phyloP scores from a whole-genome alignment of 225 moss, liverwort and hornwort species.

The Pseudisothecium myosuroides region DNA sequence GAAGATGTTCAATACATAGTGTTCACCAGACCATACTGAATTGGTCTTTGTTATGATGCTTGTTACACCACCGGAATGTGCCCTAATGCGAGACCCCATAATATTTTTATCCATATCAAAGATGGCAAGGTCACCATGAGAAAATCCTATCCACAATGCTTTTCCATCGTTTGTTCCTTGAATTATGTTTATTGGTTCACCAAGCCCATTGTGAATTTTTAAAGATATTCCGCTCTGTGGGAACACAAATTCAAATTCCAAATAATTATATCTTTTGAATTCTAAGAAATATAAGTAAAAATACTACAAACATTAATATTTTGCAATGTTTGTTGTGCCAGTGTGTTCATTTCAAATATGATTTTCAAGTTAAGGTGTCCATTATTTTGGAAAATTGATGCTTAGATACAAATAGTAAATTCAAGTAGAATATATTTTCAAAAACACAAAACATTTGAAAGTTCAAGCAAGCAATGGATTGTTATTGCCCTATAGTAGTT shows the following conservation, averaged over 20 bases:
- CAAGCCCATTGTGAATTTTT: not conserved
- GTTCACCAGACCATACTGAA: conserved; percentile 62
- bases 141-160: conserved; percentile 4
- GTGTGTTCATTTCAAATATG: not conserved
- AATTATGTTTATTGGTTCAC: conserved; percentile 2
- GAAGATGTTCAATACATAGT: conserved; percentile 48
- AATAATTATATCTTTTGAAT: not conserved
- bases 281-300: not conserved
- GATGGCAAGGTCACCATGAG: not conserved
- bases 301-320: not conserved
- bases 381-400: not conserved
- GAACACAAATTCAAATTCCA: not conserved
- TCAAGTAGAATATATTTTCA: not conserved
- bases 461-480: accelerated
- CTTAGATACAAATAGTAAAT: no score
- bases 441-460: not conserved
- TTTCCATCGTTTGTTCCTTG: not conserved
- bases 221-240: not conserved
- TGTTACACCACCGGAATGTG: not conserved
- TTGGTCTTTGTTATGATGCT: conserved; percentile 45
- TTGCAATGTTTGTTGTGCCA: not conserved
- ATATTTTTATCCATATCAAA: not conserved
- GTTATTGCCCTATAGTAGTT: accelerated
- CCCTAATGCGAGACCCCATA: not conserved
- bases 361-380: no score